These are phyloP conservation scores for Rhizophlyctis rosea DNA, from an alignment of 192 early-diverging fungal genomes.

Conservation along the genomic window DNA sequence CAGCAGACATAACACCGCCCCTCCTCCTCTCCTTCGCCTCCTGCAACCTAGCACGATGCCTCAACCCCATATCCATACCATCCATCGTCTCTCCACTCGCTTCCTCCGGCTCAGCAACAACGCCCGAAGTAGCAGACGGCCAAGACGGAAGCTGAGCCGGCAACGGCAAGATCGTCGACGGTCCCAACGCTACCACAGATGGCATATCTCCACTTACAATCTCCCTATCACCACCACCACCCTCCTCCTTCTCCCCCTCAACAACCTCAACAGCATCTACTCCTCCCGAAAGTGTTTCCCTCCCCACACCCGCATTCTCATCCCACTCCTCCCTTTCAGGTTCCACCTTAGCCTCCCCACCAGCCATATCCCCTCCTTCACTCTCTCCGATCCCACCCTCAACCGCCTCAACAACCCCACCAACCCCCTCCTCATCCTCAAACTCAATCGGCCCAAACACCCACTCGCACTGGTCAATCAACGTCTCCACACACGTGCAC, in stretches of 20 bases:
- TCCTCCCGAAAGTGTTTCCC: too few relatives aligned
- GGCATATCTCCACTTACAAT: not conserved
- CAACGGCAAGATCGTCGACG: not conserved
- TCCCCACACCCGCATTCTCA: too few relatives aligned
- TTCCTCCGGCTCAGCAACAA: not conserved
- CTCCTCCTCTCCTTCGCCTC: too few relatives aligned
- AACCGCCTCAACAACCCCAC: too few relatives aligned
- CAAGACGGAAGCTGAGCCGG: not conserved
- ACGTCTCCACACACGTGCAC: constrained; percentile 39
- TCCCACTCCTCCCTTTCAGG: too few relatives aligned
- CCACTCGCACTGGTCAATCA: constrained; percentile 54
- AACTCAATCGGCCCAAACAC: constrained; percentile 59
- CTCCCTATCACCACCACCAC: not conserved
- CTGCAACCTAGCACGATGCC: too few relatives aligned
- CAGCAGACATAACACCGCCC: too few relatives aligned
- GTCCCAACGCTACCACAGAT: not conserved
- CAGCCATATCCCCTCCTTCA: too few relatives aligned
- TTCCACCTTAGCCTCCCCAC: too few relatives aligned
- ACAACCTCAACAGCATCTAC: too few relatives aligned
- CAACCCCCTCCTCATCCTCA: constrained; percentile 46
- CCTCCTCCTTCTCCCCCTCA: not conserved
- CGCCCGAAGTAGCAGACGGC: too few relatives aligned
- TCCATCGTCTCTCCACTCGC: not conserved
- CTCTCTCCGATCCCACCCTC: too few relatives aligned
- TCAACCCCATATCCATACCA: not conserved